Conservation (phyloP, 495 filamentous ascomycete genomes). For the Penicillium canescens region DNA sequence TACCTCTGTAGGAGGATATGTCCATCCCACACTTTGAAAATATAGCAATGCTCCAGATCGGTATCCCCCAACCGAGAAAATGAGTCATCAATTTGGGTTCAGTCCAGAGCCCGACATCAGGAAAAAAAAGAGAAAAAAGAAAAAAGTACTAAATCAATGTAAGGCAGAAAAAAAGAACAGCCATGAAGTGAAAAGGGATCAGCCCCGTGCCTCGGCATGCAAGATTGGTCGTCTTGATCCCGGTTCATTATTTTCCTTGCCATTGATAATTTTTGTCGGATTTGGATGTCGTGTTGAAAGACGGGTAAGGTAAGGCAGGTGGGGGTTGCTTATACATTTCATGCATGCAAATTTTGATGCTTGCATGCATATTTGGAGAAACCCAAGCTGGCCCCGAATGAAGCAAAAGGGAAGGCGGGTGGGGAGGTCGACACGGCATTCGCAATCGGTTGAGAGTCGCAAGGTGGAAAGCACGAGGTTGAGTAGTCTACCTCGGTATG, state of each 20-base stretch:
- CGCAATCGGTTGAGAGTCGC: slow-evolving; percentile 4
- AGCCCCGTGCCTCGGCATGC: slow-evolving; percentile 11
- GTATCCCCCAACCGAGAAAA: not conserved
- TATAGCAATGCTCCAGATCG: slow-evolving; percentile 4
- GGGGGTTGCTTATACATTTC: slow-evolving; percentile 9
- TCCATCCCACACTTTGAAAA: not conserved
- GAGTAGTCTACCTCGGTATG: slow-evolving; percentile 5
- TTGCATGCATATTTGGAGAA: slow-evolving; percentile 9
- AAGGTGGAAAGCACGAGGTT: slow-evolving; percentile 12
- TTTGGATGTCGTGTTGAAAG: slow-evolving; percentile 18
- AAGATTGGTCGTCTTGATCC: slow-evolving; percentile 1
- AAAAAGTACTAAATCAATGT: slow-evolving; percentile 12
- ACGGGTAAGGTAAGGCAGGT: slow-evolving; percentile 8
- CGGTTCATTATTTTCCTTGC: not conserved
- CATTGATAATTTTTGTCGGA: slow-evolving; percentile 1
- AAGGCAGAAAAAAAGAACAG: slow-evolving; percentile 17
- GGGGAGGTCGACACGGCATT: slow-evolving; percentile 9
- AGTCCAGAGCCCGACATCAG: slow-evolving; percentile 8
- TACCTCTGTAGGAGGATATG: not conserved
- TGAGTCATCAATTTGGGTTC: slow-evolving; percentile 9
- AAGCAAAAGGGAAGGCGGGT: slow-evolving; percentile 9
- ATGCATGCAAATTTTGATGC: slow-evolving; percentile 12
- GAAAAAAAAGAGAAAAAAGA: slow-evolving; percentile 2
- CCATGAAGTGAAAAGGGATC: slow-evolving; percentile 19
- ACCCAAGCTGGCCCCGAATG: slow-evolving; percentile 1